These are phyloP conservation scores for Aspergillus sp. DNA, from an alignment of 2,329 filamentous ascomycete species.

Conservation along the genomic window DNA sequence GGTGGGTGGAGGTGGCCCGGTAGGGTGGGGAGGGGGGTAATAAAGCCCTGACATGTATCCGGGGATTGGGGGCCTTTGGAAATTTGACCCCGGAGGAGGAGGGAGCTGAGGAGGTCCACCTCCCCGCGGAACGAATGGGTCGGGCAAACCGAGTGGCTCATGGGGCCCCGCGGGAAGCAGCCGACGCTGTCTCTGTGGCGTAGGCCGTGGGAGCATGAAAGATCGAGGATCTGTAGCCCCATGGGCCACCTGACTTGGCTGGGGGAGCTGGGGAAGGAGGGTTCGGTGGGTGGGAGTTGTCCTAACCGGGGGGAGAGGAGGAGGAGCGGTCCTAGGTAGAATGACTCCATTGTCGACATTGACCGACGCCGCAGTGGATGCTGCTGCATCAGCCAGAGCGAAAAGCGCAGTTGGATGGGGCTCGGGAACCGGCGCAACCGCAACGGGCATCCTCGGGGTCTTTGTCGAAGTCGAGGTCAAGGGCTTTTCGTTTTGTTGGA, in stretches of 20 bases:
- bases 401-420: slow-evolving; percentile 23
- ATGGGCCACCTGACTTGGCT: slow-evolving; percentile 13
- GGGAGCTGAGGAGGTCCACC: slow-evolving; percentile 34
- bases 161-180: slow-evolving; percentile 31
- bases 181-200: slow-evolving; percentile 30
- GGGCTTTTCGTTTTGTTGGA: too few relatives aligned
- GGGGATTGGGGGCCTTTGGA: slow-evolving; percentile 27
- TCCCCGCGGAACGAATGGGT: slow-evolving; percentile 29
- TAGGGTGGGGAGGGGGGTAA: slow-evolving; percentile 16
- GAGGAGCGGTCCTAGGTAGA: slow-evolving; percentile 1
- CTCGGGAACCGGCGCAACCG: slow-evolving; percentile 3
- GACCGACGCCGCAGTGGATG: too few relatives aligned
- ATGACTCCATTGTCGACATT: too few relatives aligned
- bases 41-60: slow-evolving; percentile 22
- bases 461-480: too few relatives aligned
- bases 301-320: slow-evolving; percentile 39
- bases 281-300: slow-evolving; percentile 23
- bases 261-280: slow-evolving; percentile 24
- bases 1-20: slow-evolving; percentile 3
- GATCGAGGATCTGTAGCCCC: slow-evolving; percentile 23
- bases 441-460: too few relatives aligned
- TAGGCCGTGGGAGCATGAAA: slow-evolving; percentile 22
- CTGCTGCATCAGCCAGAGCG: slow-evolving; percentile 31
- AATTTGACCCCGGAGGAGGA: slow-evolving; percentile 34
- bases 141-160: slow-evolving; percentile 30